Conservation (phyloP, 495 filamentous ascomycete genomes). For the Xeromyces bisporus region DNA sequence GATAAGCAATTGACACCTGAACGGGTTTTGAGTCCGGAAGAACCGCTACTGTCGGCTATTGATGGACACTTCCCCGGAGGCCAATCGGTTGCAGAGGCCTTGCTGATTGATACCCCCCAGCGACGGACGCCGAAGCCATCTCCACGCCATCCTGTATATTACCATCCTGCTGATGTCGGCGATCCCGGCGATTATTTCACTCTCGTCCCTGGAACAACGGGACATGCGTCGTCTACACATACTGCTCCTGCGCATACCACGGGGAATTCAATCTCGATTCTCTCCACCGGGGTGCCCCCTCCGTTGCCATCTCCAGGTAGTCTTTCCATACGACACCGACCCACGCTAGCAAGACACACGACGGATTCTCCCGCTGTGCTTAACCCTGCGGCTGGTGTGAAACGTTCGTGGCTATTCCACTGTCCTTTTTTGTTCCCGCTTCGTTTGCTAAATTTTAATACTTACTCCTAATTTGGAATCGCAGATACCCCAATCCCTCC, state of each 20-base stretch:
- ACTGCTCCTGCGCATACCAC: conserved; percentile 20
- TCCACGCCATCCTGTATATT: conserved; percentile 41
- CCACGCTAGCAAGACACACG: conserved; percentile 42
- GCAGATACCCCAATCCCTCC: conserved; percentile 14
- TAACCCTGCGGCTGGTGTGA: conserved; percentile 13
- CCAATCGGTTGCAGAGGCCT: conserved; percentile 76
- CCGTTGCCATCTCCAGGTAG: conserved; percentile 70
- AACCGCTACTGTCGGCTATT: conserved; percentile 58
- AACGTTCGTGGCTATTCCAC: conserved; percentile 11
- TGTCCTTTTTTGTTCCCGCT: conserved; percentile 1
- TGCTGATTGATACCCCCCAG: conserved; percentile 74
- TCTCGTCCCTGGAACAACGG: conserved; percentile 41
- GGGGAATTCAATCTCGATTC: conserved; percentile 50
- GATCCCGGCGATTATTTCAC: conserved; percentile 85
- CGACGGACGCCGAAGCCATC: conserved; percentile 75
- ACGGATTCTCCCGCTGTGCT: conserved; percentile 68
- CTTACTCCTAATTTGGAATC: conserved; percentile 6
- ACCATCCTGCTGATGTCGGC: conserved; percentile 45
- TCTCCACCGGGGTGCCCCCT: conserved; percentile 65
- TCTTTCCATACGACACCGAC: conserved; percentile 30
- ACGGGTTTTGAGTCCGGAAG: conserved; percentile 67
- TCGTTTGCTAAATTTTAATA: not conserved
- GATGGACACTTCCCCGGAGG: conserved; percentile 81
- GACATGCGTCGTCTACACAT: conserved; percentile 13
- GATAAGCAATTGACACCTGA: conserved; percentile 36